Evolutionary conservation across 495 filamentous ascomycete species (phyloP), one percentile per base, ranked within the genome.

Genomic region (Penicillium samsonianum): DNA sequence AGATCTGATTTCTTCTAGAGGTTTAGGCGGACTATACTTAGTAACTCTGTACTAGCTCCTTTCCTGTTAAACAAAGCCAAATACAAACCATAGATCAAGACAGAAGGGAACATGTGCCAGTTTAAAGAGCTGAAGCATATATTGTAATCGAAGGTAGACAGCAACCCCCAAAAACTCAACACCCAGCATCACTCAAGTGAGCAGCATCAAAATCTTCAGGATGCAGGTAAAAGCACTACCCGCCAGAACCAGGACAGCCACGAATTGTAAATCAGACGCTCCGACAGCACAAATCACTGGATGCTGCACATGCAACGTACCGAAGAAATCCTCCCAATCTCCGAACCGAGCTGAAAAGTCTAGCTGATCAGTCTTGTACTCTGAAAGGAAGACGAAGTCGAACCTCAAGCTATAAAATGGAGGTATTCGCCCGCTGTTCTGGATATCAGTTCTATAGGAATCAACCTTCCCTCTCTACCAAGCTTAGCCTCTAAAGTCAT

Each of bases 231-330:
- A 51, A 17, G 16, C 6, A 38, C 16, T 23, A n/a, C 31, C 9
- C 14, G 16, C 16, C 16, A 26, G 7, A 30, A 42, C n/a, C 17
- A 52, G 22, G 12, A 26, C 17, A 26, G 17, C 5, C 11, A 6
- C 8, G 30, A 43, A 53, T 53, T 53, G 25, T 7, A 42, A 53
- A 42, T 7, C 10, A 40, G 35, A 41, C 50, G 31, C 49, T 22
- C 26, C 25, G 19, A 17, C 31, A 20, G n/a, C 28, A 3, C 19
- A 37, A 23, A 23, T 10, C 26, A 35, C 47, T 50, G 47, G 47
- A 50, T 7, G 9, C 17, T 28, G 19, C 12, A 12, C 20, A 40
- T 41, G 49, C 22, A 40, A 40, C 16, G 19, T 17, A 30, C 20
- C 20, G 31, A 40, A 42, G 23, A 30, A 17, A 33, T 30, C 9